Conservation (phyloP, 1,284 basidiomycete genomes). For the Puccinia hordei region DNA sequence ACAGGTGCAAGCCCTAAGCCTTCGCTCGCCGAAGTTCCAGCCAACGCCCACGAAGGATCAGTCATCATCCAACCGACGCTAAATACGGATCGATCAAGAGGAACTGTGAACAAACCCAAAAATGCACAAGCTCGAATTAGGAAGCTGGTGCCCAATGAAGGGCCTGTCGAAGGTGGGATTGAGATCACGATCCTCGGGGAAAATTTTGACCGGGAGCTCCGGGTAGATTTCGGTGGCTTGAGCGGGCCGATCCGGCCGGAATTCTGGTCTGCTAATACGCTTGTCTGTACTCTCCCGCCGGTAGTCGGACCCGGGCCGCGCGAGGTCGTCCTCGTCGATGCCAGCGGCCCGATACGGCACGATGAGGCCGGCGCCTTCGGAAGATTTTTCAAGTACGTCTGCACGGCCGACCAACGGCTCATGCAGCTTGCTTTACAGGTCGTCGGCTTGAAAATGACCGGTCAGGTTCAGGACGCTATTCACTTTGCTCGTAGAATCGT, state of each 20-base stretch:
- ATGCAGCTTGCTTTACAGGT: constrained; percentile 95
- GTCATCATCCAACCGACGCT: constrained; percentile 17
- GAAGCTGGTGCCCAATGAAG: constrained; percentile 80
- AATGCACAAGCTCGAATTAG: constrained; percentile 60
- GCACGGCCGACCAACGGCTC: constrained; percentile 83
- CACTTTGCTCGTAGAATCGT: constrained; percentile 71
- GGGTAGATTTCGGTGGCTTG: constrained; percentile 80
- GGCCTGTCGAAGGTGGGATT: constrained; percentile 79
- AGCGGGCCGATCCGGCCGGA: constrained; percentile 78
- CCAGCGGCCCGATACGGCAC: constrained; percentile 56
- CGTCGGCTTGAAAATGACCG: constrained; percentile 93
- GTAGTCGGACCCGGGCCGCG: constrained; percentile 79
- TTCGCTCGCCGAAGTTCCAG: constrained; percentile 49
- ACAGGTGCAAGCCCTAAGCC: constrained; percentile 52
- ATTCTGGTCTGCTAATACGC: constrained; percentile 88
- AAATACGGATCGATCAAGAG: constrained; percentile 51
- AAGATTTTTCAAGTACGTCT: constrained; percentile 82
- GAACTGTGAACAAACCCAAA: constrained; percentile 51
- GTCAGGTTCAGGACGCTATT: constrained; percentile 86
- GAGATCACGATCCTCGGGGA: constrained; percentile 91
- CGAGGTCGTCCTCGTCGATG: constrained; percentile 73
- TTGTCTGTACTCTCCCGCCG: constrained; percentile 89
- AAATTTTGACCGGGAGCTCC: constrained; percentile 69
- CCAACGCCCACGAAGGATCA: constrained; percentile 48
- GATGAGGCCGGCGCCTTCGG: constrained; percentile 61